Base-by-base conservation (phyloP, 2,329 filamentous ascomycete species). In the Malbranchea zuffiana region DNA sequence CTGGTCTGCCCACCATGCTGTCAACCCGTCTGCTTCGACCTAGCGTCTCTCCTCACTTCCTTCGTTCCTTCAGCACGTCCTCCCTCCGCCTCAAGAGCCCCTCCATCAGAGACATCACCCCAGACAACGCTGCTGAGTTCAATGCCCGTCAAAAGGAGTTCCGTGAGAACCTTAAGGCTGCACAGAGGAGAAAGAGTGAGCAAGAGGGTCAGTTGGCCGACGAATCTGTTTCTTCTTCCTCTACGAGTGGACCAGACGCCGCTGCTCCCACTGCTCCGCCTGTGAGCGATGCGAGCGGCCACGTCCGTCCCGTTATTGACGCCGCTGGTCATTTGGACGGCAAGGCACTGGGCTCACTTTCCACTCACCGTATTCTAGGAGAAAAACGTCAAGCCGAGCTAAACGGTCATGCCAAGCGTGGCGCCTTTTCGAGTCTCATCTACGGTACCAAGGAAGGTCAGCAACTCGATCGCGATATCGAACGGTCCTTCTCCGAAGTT, bases 361-460 rank as follows among this genome's bases (percentile, higher is more conserved):
- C 64, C 53, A 62, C 59, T 48, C 57, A 62, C 55, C 59, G 57
- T 45, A 67, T 59, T 62, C 59, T 66, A 61, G 62, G 65, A 56
- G 69, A 76, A 67, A 68, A 67, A 60, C 69, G 67, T 71, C 44
- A 68, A 67, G 39, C 43, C 20, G 44, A 45, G 12, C 29, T 35
- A 4, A 33, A 26, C 30, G 12, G 10, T 16, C 71, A 75, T 46
- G 66, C 72, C 39, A 82, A 79, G 57, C 82, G 81, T 44, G 80
- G 75, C 11, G 75, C 82, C 25, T 63, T 98, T 41, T 81, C 82
- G 23, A 88, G 80, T 50, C 75, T 98, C 50, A 93, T 98, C 56
- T 96, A 98, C 63, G 90, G 90, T 53, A 98, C 90, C 10, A 86
- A 90, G 55, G 88, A 96, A 63, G 90, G 87, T 20, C 78, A 87